Evolutionary conservation across 1,284 basidiomycete genomes (phyloP).

Genomic region (Lentinula novae-zelandiae): DNA sequence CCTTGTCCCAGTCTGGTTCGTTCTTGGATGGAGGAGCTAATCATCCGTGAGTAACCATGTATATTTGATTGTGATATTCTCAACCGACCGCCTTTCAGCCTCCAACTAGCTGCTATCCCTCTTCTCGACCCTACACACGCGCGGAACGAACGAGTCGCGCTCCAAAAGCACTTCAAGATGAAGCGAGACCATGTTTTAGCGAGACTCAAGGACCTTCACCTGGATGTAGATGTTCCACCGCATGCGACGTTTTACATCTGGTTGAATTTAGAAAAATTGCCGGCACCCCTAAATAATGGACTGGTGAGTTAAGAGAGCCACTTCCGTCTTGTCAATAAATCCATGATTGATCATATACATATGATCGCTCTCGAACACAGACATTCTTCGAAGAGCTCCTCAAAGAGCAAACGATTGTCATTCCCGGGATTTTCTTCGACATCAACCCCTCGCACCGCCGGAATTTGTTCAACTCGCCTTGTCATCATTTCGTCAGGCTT

Average conservation of each 20-base stretch:
- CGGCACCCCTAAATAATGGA: conserved; percentile 83
- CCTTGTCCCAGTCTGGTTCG: conserved; percentile 82
- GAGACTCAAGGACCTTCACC: conserved; percentile 74
- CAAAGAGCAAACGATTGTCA: conserved; percentile 87
- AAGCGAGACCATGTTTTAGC: conserved; percentile 89
- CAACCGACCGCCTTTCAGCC: conserved; percentile 32
- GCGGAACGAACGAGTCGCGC: conserved; percentile 69
- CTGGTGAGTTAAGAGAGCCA: conserved; percentile 45
- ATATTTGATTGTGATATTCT: neutral
- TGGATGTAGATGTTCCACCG: conserved; percentile 75
- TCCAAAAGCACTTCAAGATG: conserved; percentile 85
- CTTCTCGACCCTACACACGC: conserved; percentile 74
- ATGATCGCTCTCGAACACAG: conserved; percentile 26
- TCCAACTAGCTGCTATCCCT: conserved; percentile 84
- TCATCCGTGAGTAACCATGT: conserved; percentile 61
- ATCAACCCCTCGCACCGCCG: conserved; percentile 78
- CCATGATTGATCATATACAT: neutral
- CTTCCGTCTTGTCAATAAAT: neutral
- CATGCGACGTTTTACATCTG: conserved; percentile 88
- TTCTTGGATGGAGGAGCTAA: conserved; percentile 90
- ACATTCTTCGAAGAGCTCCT: conserved; percentile 95
- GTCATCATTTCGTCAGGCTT: conserved; percentile 84
- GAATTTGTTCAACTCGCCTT: conserved; percentile 88
- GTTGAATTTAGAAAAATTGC: conserved; percentile 79
- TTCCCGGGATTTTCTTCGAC: conserved; percentile 91